These are phyloP conservation scores for Crinitomyces ghanaensis DNA, from an alignment of 805 yeast species.

Conservation along the genomic window DNA sequence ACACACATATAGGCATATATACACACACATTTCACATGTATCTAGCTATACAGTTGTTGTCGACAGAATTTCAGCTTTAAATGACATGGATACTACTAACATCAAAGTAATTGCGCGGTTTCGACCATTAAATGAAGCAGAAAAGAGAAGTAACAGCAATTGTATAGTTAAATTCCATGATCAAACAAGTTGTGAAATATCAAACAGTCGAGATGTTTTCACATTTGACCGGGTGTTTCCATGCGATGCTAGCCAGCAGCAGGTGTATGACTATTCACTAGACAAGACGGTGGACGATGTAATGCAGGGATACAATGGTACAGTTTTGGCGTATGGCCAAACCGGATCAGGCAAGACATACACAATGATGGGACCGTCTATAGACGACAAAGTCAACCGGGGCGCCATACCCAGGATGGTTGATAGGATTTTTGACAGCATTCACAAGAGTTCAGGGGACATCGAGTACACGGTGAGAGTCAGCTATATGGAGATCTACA, in stretches of 20 bases:
- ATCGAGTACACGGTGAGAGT: constrained; percentile 57
- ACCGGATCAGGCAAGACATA: constrained; percentile 68
- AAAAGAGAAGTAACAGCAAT: constrained; percentile 14
- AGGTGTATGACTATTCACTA: constrained; percentile 49
- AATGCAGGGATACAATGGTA: constrained; percentile 65
- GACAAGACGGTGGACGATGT: constrained; percentile 56
- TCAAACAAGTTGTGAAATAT: constrained; percentile 19
- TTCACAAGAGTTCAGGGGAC: constrained; percentile 35
- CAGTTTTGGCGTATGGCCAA: constrained; percentile 71
- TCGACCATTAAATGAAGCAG: constrained; percentile 42
- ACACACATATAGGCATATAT: too few species aligned
- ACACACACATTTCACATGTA: too few species aligned
- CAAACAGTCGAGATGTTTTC: constrained; percentile 30
- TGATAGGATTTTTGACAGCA: constrained; percentile 49
- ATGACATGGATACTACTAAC: constrained; percentile 18
- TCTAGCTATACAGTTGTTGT: background rate
- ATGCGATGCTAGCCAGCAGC: constrained; percentile 39
- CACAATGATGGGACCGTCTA: constrained; percentile 60
- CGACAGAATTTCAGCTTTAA: background rate
- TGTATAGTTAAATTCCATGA: constrained; percentile 18
- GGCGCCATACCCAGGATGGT: constrained; percentile 71
- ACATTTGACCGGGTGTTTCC: constrained; percentile 59
- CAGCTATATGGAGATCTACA: constrained; percentile 69
- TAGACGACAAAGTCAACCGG: constrained; percentile 27
- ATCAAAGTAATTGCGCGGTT: constrained; percentile 65